These are phyloP conservation scores for Ascobolus immersus DNA, from an alignment of 495 filamentous ascomycete species.

Conservation along the genomic window DNA sequence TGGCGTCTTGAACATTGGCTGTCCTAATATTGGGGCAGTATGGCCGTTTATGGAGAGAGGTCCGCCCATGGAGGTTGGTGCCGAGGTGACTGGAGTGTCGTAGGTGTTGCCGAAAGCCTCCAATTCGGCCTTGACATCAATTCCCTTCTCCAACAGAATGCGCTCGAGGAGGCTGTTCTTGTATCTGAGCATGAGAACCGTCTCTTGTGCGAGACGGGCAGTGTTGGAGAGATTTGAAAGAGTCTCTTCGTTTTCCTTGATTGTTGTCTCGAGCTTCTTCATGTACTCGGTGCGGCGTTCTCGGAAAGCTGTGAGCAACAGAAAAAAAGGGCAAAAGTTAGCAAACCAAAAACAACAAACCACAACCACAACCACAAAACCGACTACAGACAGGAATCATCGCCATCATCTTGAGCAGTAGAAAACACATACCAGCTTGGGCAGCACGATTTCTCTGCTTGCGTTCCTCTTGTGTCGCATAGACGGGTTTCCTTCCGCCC, in stretches of 20 bases:
- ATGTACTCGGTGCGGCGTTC: slow-evolving; percentile 97
- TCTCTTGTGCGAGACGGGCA: slow-evolving; percentile 82
- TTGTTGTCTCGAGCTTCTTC: slow-evolving; percentile 91
- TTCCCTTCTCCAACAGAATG: slow-evolving; percentile 89
- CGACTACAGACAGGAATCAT: neutral
- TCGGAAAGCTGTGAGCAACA: slow-evolving; percentile 40
- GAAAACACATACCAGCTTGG: slow-evolving; percentile 36
- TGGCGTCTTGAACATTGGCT: slow-evolving; percentile 37
- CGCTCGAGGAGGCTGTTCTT: slow-evolving; percentile 93
- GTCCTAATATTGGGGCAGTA: slow-evolving; percentile 44
- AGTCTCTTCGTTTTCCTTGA: slow-evolving; percentile 88
- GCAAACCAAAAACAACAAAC: neutral
- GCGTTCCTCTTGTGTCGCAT: slow-evolving; percentile 91
- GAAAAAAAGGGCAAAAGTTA: neutral
- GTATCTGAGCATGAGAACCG: slow-evolving; percentile 93
- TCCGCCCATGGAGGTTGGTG: slow-evolving; percentile 42
- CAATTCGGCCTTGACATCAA: slow-evolving; percentile 91
- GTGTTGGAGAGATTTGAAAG: slow-evolving; percentile 77
- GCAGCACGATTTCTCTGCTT: slow-evolving; percentile 96
- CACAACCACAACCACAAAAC: neutral
- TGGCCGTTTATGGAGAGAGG: slow-evolving; percentile 37
- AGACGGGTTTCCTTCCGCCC: slow-evolving; percentile 90
- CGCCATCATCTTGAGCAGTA: too few species aligned
- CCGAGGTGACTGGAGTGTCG: slow-evolving; percentile 42
- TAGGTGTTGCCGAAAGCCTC: slow-evolving; percentile 40